Conservation (phyloP, 306 rosid species). For the Astragalus membranaceus region DNA sequence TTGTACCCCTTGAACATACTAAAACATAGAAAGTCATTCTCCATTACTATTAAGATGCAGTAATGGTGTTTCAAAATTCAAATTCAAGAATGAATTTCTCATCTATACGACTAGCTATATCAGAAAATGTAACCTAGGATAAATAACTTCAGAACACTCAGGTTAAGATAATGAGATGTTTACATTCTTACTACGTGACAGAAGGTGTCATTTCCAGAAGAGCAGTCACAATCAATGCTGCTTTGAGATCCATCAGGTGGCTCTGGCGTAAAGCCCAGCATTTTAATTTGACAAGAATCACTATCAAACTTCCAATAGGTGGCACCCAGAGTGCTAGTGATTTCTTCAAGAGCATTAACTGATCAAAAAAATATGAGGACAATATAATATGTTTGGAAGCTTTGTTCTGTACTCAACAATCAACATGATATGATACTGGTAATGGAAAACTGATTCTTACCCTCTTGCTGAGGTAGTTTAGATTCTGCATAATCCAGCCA, state of each 20-base stretch:
- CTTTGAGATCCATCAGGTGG: slow-evolving; percentile 29
- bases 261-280: slow-evolving; percentile 45
- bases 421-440: too few relatives aligned
- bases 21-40: slow-evolving; percentile 9
- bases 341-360: slow-evolving; percentile 74
- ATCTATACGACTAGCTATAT: neutral
- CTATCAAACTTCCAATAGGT: slow-evolving; percentile 63
- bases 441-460: slow-evolving; percentile 13
- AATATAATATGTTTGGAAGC: neutral
- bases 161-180: slow-evolving; percentile 30
- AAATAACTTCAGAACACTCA: slow-evolving; percentile 1
- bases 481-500: slow-evolving; percentile 22
- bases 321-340: slow-evolving; percentile 58
- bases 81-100: neutral
- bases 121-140: slow-evolving; percentile 8
- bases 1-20: slow-evolving; percentile 47
- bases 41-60: neutral
- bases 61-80: neutral
- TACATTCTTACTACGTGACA: slow-evolving; percentile 77
- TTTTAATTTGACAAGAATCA: slow-evolving; percentile 44
- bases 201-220: slow-evolving; percentile 26
- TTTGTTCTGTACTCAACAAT: too few relatives aligned
- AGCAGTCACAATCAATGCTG: slow-evolving; percentile 48
- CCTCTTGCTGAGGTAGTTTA: slow-evolving; percentile 29
- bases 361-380: slow-evolving; percentile 6